Conservation (phyloP, 164 flowering plant species). For the Paratinospora sagittata region DNA sequence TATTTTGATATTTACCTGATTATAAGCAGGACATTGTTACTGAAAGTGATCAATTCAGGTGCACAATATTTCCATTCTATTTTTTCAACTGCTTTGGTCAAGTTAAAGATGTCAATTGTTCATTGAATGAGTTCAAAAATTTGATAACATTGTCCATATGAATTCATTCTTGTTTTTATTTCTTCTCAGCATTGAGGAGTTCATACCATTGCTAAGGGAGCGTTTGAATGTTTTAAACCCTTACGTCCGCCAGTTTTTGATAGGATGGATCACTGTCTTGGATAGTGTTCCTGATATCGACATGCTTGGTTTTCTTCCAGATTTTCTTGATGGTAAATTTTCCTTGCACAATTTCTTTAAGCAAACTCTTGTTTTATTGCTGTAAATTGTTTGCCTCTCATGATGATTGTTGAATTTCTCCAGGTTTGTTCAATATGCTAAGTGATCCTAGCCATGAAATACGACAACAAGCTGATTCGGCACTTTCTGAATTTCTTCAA, state of each 20-base stretch:
- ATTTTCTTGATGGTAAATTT: conserved; percentile 94
- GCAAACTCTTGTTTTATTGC: not conserved
- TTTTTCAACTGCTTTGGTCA: conserved; percentile 7
- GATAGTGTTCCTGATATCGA: conserved; percentile 99
- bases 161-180: conserved; percentile 8
- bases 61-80: conserved; percentile 9
- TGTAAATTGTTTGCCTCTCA: conserved; percentile 1
- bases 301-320: conserved; percentile 99
- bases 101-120: conserved; percentile 3
- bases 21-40: conserved; percentile 92
- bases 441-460: conserved; percentile 97
- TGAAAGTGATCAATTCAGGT: conserved; percentile 99
- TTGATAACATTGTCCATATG: not conserved
- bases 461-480: conserved; percentile 97
- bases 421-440: conserved; percentile 95
- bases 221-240: conserved; percentile 93
- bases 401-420: not conserved
- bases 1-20: conserved; percentile 5
- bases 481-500: conserved; percentile 94
- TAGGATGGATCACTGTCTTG: conserved; percentile 98
- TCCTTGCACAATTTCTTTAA: not conserved
- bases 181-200: conserved; percentile 86
- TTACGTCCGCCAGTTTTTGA: conserved; percentile 93
- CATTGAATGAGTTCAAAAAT: not conserved
- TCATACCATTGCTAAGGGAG: conserved; percentile 91